Base-by-base conservation (phyloP, 495 filamentous ascomycete species). In the Tuber indicum region DNA sequence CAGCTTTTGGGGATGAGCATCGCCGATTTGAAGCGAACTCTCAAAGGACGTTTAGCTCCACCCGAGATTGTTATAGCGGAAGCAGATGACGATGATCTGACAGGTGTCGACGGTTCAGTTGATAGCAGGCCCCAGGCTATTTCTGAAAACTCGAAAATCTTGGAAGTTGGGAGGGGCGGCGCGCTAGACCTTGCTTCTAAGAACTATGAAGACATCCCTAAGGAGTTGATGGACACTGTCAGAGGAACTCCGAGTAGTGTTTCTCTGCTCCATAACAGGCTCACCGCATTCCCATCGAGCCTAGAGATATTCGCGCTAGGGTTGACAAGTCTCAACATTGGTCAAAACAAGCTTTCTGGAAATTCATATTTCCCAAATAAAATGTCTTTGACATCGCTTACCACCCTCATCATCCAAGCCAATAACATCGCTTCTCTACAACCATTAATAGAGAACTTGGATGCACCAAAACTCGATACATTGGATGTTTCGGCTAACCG, bases 401-500 rank as follows among this genome's bases (percentile, higher is more conserved):
- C 89, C 72, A 91, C 91, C 66, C 88, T 98, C 72, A 93, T 91
- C 81, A 84, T 98, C 36, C 87, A 89, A 72, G 87, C 87, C 14
- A 93, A 94, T 79, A 88, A 87, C 44, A 86, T 97, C 75, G 90
- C 88, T 1, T 88, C 89, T 1, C 84, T 97, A 12, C 85, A 87
- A 12, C 88, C 90, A 26, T 84, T 97, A 4, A 85, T 89, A 26
- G 83, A 86, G 4, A 86, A 89, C 75, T 87, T 97, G 19, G 85
- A 87, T 26, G 93, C 94, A 0, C 92, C 94, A 0, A 86, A 86
- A 52, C 87, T 98, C 19, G 87, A 90, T 44, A 90, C 91, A 76
- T 87, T 97, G 0, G 91, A 98, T 84, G 86, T 97, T 39, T 93
- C 91, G 41, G 89, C 89, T 79, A 98, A 97, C 82, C 90, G 91